A percentile compares a stretch with the other conserved stretches of the same genome.
These are phyloP conservation scores for Aspergillus spinulosporus DNA, from an alignment of 2,329 filamentous ascomycete species.

Conservation along the genomic window DNA sequence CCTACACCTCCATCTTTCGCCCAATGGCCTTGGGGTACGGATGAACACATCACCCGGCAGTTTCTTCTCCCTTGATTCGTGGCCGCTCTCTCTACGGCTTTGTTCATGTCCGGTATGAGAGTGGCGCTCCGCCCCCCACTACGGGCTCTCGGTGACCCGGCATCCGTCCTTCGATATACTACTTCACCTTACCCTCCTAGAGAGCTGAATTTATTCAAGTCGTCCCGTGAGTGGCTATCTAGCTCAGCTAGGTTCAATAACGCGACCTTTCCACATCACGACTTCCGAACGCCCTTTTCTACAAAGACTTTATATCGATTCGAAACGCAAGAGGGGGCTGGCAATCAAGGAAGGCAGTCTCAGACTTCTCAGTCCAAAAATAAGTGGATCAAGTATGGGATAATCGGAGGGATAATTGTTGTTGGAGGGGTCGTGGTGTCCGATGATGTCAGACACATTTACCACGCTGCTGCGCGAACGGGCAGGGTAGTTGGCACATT, in stretches of 20 bases:
- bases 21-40: constrained; percentile 13
- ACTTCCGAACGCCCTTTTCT: constrained; percentile 21
- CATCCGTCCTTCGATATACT: constrained; percentile 28
- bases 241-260: background rate
- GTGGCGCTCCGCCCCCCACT: constrained; percentile 34
- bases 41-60: constrained; percentile 10
- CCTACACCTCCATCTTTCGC: background rate
- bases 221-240: background rate
- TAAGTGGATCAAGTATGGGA: constrained; percentile 34
- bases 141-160: constrained; percentile 34
- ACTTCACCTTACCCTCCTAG: constrained; percentile 21
- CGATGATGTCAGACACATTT: constrained; percentile 72
- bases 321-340: constrained; percentile 13
- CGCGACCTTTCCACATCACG: constrained; percentile 2
- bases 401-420: constrained; percentile 40
- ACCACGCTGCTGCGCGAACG: constrained; percentile 72
- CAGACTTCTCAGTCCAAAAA: constrained; percentile 21
- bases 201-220: background rate
- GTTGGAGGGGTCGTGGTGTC: constrained; percentile 52
- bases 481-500: constrained; percentile 75
- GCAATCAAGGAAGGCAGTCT: constrained; percentile 15
- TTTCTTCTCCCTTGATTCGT: constrained; percentile 10
- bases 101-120: constrained; percentile 35
- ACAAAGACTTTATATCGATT: constrained; percentile 20
- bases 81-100: constrained; percentile 21